Evolutionary conservation across 2,329 filamentous ascomycete species (phyloP).

Genomic region (Sporothrix humicola): DNA sequence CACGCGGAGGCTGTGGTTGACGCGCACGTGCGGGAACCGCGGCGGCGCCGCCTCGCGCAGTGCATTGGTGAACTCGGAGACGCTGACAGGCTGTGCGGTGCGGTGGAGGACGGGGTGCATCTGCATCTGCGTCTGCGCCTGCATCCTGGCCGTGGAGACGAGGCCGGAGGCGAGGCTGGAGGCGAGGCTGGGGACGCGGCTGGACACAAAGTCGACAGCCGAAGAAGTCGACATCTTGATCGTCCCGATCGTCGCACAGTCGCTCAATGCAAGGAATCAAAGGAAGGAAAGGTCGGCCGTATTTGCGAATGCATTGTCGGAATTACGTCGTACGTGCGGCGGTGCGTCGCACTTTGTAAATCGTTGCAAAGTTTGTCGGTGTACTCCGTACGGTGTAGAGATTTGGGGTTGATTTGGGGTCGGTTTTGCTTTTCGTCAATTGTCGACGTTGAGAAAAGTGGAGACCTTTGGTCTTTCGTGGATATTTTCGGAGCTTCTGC

Average conservation of each 20-base stretch:
- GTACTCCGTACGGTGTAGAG: too few relatives aligned
- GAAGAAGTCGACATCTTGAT: too few relatives aligned
- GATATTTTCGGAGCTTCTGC: conserved; percentile 9
- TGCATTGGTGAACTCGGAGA: conserved; percentile 55
- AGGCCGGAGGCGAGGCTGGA: background rate
- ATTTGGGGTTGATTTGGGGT: background rate
- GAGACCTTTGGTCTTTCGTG: background rate
- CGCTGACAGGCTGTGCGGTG: conserved; percentile 48
- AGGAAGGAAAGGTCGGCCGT: too few relatives aligned
- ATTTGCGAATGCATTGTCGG: too few relatives aligned
- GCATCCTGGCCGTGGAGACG: too few relatives aligned
- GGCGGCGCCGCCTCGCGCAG: conserved; percentile 57
- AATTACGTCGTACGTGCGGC: too few relatives aligned
- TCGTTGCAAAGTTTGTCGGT: too few relatives aligned
- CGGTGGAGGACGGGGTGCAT: conserved; percentile 48
- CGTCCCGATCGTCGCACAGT: too few relatives aligned
- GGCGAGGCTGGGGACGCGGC: too few relatives aligned
- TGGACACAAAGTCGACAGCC: too few relatives aligned
- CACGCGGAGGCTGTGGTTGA: conserved; percentile 47
- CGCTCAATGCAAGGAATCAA: too few relatives aligned
- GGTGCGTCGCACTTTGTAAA: too few relatives aligned
- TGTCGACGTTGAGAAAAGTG: conserved; percentile 16
- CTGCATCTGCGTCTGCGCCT: background rate
- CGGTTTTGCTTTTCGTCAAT: background rate
- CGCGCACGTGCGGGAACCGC: conserved; percentile 53